phyloP scores from a whole-genome alignment of 352 stramenopile genomes.

The Halophytophthora polymorphica region DNA sequence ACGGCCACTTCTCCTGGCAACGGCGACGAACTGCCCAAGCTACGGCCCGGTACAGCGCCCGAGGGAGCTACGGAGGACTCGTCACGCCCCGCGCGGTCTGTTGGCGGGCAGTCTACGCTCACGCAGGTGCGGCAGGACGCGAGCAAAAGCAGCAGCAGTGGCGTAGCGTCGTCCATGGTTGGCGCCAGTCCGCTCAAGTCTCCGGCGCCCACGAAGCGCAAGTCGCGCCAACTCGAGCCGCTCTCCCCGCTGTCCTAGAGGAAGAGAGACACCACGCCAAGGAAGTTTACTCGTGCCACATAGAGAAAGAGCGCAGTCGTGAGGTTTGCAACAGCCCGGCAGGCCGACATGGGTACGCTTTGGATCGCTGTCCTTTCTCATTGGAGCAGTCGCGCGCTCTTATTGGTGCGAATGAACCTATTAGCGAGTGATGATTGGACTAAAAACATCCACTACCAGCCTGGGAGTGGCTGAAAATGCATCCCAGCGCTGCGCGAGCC shows the following conservation, averaged over 20 bases:
- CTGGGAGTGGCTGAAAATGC: no score
- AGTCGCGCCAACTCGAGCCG: constrained; percentile 53
- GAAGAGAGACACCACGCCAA: neutral
- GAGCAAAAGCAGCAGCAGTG: constrained; percentile 8
- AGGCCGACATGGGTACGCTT: no score
- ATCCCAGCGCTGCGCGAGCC: no score
- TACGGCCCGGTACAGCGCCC: constrained; percentile 37
- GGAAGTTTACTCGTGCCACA: no score
- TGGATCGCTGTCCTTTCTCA: no score
- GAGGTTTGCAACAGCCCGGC: no score
- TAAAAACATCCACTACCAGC: no score
- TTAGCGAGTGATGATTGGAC: no score
- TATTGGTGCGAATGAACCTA: no score
- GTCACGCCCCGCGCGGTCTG: constrained; percentile 1
- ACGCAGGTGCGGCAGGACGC: constrained; percentile 35
- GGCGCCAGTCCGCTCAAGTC: constrained; percentile 36
- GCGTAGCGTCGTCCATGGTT: constrained; percentile 6
- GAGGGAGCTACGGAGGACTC: constrained; percentile 22
- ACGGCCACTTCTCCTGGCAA: constrained; percentile 4
- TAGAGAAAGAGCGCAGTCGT: no score
- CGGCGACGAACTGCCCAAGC: constrained; percentile 40
- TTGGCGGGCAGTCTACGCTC: constrained; percentile 28
- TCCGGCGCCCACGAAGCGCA: constrained; percentile 36
- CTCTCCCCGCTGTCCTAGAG: constrained; percentile 7
- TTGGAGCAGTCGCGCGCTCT: no score